These are phyloP conservation scores for Acacia pycnantha DNA, from an alignment of 331 rosid genomes.

Conservation along the genomic window DNA sequence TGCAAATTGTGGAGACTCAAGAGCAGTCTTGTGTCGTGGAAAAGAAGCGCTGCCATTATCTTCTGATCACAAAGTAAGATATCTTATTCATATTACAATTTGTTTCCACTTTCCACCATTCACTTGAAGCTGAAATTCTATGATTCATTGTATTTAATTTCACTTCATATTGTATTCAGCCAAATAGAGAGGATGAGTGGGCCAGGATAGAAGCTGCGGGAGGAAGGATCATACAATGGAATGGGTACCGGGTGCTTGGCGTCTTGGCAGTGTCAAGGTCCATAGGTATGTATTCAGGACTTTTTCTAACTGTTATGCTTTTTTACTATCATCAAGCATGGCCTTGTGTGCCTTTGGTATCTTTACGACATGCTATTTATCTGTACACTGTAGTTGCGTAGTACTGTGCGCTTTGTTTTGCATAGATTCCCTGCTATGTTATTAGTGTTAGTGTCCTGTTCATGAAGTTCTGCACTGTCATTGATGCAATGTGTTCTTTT, in stretches of 20 bases:
- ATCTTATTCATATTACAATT: conserved; percentile 9
- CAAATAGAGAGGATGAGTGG: conserved; percentile 74
- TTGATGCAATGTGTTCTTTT: not conserved
- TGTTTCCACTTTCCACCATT: not conserved
- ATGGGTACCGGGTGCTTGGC: conserved; percentile 75
- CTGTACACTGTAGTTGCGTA: not conserved
- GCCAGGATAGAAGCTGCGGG: conserved; percentile 80
- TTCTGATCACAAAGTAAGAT: conserved; percentile 73
- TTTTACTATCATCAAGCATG: not conserved
- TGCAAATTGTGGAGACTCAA: conserved; percentile 84
- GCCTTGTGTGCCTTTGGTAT: not conserved
- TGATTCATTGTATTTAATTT: conserved; percentile 16
- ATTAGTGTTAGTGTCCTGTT: not conserved
- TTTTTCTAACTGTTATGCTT: not conserved
- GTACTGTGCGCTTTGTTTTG: not conserved
- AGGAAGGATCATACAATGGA: conserved; percentile 83
- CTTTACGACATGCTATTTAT: conserved; percentile 8
- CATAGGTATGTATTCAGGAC: conserved; percentile 52
- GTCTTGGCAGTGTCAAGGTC: conserved; percentile 91
- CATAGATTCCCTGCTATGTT: not conserved
- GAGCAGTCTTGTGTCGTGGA: conserved; percentile 81
- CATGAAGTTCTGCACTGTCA: not conserved
- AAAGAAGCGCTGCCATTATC: conserved; percentile 71
- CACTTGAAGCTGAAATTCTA: conserved; percentile 22
- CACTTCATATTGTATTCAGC: conserved; percentile 43